Base-by-base conservation (phyloP, 2,329 filamentous ascomycete species). In the Diaporthe ampelina region DNA sequence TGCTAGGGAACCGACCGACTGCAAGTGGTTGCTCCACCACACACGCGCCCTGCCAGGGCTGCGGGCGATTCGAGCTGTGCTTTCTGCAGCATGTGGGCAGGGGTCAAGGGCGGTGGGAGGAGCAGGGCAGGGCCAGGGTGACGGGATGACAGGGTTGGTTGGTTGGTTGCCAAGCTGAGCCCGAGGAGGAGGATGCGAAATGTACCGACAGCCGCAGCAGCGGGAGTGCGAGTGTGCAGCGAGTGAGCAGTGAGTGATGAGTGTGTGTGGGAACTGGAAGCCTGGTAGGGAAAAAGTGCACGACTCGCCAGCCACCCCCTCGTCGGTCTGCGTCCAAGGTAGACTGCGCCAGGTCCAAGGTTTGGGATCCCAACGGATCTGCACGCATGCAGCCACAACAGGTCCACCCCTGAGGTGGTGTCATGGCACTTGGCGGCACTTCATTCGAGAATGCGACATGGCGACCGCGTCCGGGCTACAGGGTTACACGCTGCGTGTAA, bases 401-500 rank as follows among this genome's bases (percentile, higher is more conserved):
- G 29, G n/a, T 11, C 63, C 63, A 68, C 63, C 63, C 63, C 45
- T 68, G 63, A 68, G 63, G 63, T 68, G 32, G 63, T 68, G 63
- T 37, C 63, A 54, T 54, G 63, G 63, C 63, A 67, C 63, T 67
- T 67, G 63, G 63, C 63, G 63, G 63, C 63, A 68, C 63, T 40
- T 68, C 63, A 68, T 68, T 68, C 63, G 63, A 54, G 48, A 32
- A 8, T 11, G 11, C 29, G 15, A 13, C 48, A 43, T 24, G 1
- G n/a, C 43, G 40, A 45, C 59, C 32, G 63, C 63, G 13, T 8
- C 48, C 48, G 13, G 13, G 29, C 63, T 54, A n/a, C 45, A 54
- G 48, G 63, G 63, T 54, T 68, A 19, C 9, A 40, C 63, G 63
- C 63, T 40, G 63, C 63, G n/a, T 68, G 63, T 26, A 29, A 11